Evolutionary conservation across 1,284 basidiomycete genomes (phyloP).

Genomic region (Vanrija sp.): DNA sequence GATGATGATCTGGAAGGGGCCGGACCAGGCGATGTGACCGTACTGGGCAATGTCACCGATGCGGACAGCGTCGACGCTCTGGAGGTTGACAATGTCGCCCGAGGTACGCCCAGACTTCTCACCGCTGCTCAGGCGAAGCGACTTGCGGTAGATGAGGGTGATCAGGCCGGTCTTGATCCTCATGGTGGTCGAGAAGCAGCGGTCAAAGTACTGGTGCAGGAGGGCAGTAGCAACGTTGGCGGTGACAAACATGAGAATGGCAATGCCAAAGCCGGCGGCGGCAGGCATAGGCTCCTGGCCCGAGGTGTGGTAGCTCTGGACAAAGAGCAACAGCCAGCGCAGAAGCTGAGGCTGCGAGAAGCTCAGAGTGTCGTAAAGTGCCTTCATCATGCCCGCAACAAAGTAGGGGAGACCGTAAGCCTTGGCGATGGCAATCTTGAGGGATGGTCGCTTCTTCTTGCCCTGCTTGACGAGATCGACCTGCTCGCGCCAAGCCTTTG

Average conservation of each 20-base stretch:
- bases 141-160: slow-evolving; percentile 79
- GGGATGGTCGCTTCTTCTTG: slow-evolving; percentile 62
- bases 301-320: slow-evolving; percentile 61
- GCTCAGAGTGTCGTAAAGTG: slow-evolving; percentile 70
- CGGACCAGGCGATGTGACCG: slow-evolving; percentile 55
- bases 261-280: slow-evolving; percentile 67
- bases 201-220: slow-evolving; percentile 70
- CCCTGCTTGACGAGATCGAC: slow-evolving; percentile 47
- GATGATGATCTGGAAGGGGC: slow-evolving; percentile 63
- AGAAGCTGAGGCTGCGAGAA: slow-evolving; percentile 90
- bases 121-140: slow-evolving; percentile 77
- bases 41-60: slow-evolving; percentile 85
- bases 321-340: slow-evolving; percentile 73
- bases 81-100: slow-evolving; percentile 91
- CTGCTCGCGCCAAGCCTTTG: slow-evolving; percentile 49
- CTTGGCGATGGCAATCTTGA: slow-evolving; percentile 68
- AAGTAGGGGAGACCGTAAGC: slow-evolving; percentile 77
- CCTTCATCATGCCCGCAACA: slow-evolving; percentile 66
- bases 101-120: slow-evolving; percentile 68
- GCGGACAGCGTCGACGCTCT: slow-evolving; percentile 75
- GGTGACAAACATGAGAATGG: slow-evolving; percentile 71
- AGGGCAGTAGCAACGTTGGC: slow-evolving; percentile 75
- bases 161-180: slow-evolving; percentile 83
- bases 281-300: slow-evolving; percentile 35
- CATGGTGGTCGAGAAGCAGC: slow-evolving; percentile 63